phyloP scores from a whole-genome alignment of 352 stramenopile species.

The Phytophthora tentaculata region DNA sequence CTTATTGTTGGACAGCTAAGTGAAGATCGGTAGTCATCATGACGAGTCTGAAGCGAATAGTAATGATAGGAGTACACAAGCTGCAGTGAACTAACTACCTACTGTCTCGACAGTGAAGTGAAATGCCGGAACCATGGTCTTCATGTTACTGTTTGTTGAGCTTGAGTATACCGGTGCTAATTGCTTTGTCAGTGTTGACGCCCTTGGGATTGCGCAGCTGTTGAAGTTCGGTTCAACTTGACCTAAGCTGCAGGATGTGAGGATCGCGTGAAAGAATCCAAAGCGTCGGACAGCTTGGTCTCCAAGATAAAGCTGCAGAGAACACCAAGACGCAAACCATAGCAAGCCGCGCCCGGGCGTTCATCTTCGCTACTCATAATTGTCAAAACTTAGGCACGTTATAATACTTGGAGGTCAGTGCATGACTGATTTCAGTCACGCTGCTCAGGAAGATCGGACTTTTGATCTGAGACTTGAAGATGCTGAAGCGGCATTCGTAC shows the following conservation, averaged over 20 bases:
- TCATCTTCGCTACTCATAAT: too few relatives aligned
- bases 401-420: neutral
- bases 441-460: neutral
- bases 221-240: conserved; percentile 28
- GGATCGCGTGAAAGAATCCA: conserved; percentile 3
- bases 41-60: conserved; percentile 4
- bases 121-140: neutral
- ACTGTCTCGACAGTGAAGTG: conserved; percentile 3
- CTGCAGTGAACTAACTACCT: too few relatives aligned
- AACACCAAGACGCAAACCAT: neutral
- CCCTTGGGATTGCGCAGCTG: neutral
- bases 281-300: neutral
- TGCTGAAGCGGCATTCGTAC: neutral
- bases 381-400: too few relatives aligned
- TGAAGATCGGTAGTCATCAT: neutral
- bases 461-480: conserved; percentile 2
- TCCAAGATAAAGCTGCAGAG: neutral
- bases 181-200: neutral
- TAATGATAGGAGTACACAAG: conserved; percentile 10
- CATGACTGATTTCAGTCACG: conserved; percentile 3
- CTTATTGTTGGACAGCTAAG: conserved; percentile 1
- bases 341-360: too few relatives aligned
- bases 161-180: too few relatives aligned
- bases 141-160: neutral
- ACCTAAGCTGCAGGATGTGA: conserved; percentile 3